A percentile compares a stretch with the other conserved stretches of the same genome.
phyloP scores from a whole-genome alignment of 1,284 basidiomycete species.

The Mycosarcoma mackinlayi region DNA sequence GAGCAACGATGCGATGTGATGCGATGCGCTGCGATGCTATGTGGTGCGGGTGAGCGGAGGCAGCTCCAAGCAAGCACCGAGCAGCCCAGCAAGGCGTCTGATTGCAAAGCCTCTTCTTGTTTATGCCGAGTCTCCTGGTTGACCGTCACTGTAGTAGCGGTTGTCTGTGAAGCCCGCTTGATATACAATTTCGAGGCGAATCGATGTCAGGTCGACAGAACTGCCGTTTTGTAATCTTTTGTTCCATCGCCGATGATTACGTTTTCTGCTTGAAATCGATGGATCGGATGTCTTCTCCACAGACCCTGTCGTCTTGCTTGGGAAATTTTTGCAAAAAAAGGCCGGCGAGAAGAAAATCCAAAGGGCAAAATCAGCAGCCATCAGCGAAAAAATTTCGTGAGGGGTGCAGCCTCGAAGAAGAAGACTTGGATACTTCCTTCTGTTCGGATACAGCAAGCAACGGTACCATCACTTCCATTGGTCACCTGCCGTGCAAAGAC shows the following conservation, averaged over 20 bases:
- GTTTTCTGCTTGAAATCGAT: not conserved
- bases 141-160: too few species aligned
- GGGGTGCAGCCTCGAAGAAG: not conserved
- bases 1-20: slow-evolving; percentile 11
- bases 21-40: slow-evolving; percentile 26
- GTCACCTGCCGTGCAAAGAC: too few species aligned
- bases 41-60: slow-evolving; percentile 8
- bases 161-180: too few species aligned
- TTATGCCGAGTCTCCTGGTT: too few species aligned
- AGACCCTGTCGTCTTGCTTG: not conserved
- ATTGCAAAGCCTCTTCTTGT: not conserved
- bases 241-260: not conserved
- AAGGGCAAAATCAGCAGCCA: too few species aligned
- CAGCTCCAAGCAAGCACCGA: not conserved
- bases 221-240: not conserved
- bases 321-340: slow-evolving; percentile 6
- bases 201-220: too few species aligned
- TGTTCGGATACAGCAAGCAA: not conserved
- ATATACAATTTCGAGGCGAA: too few species aligned
- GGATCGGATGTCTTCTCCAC: slow-evolving; percentile 2
- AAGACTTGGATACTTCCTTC: too few species aligned
- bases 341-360: not conserved
- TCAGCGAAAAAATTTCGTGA: slow-evolving; percentile 5
- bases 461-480: too few species aligned
- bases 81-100: not conserved